Percentiles rank a stretch among this genome's conserved stretches.
phyloP scores from a whole-genome alignment of 148 eudicot species.

The Camellia japonica region DNA sequence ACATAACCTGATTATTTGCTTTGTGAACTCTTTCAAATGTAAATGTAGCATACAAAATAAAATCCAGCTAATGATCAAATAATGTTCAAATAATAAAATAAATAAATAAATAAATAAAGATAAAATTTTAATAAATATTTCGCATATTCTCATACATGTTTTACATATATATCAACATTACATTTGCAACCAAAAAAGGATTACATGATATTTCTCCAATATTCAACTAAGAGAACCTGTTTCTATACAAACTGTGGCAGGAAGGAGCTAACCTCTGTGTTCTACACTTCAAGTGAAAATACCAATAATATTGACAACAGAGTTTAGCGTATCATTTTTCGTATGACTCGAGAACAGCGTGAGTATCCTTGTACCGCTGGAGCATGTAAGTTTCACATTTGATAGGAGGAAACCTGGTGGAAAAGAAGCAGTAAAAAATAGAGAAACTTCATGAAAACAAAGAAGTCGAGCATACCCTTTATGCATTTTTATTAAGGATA shows the following conservation, averaged over 20 bases:
- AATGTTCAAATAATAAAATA: too few relatives aligned
- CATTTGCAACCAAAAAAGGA: too few relatives aligned
- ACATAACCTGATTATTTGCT: too few relatives aligned
- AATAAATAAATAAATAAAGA: too few relatives aligned
- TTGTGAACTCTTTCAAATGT: too few relatives aligned
- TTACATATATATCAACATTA: too few relatives aligned
- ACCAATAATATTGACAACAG: neutral
- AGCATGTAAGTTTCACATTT: conserved; percentile 59
- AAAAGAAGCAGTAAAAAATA: neutral
- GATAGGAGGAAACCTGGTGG: conserved; percentile 71
- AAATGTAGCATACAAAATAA: too few relatives aligned
- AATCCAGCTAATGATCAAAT: too few relatives aligned
- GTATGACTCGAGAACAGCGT: conserved; percentile 50
- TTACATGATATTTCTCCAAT: neutral
- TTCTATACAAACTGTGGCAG: neutral
- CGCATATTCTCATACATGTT: too few relatives aligned
- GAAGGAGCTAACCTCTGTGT: neutral
- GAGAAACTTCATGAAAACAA: neutral
- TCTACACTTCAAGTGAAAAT: neutral
- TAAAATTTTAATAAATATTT: too few relatives aligned
- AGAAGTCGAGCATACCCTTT: neutral
- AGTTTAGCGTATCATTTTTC: conserved; percentile 15
- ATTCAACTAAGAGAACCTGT: neutral
- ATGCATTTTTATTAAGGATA: neutral
- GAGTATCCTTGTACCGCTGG: conserved; percentile 81